Evolutionary conservation across 306 rosid species (phyloP).

Genomic region (Prunus dulcis): DNA sequence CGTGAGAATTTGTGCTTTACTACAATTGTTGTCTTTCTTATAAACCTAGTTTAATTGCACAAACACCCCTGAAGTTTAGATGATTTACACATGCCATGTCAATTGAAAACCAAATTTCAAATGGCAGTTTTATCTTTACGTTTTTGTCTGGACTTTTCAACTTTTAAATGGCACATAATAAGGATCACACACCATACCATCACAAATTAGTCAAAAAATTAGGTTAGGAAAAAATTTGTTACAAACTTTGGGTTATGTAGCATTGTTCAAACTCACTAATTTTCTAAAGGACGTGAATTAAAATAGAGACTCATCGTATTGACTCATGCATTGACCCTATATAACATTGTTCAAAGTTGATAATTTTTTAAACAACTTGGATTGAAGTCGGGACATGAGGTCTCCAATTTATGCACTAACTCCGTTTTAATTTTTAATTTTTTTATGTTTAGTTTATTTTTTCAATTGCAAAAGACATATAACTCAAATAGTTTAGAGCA

Average conservation of each 20-base stretch:
- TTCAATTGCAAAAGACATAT: too few species aligned
- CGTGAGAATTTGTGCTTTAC: neutral
- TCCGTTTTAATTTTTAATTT: too few species aligned
- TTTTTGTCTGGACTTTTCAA: neutral
- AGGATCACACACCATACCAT: neutral
- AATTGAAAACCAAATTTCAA: too few species aligned
- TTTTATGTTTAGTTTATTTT: too few species aligned
- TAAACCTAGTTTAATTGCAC: neutral
- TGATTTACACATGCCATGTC: too few species aligned
- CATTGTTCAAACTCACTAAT: neutral
- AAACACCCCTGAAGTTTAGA: too few species aligned
- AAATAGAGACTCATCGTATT: too few species aligned
- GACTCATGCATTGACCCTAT: neutral
- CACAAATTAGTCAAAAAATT: neutral
- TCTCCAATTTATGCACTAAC: too few species aligned
- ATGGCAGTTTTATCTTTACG: too few species aligned
- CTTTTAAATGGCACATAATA: neutral
- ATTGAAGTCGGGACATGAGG: too few species aligned
- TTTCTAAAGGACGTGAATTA: neutral
- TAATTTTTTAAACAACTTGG: too few species aligned
- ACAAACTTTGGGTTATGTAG: neutral
- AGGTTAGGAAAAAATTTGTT: neutral
- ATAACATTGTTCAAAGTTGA: too few species aligned
- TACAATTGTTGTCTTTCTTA: neutral
- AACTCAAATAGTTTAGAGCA: constrained; percentile 22